These are phyloP conservation scores for Pestalotiopsis sp. DNA, from an alignment of 2,329 filamentous ascomycete genomes.

Conservation along the genomic window DNA sequence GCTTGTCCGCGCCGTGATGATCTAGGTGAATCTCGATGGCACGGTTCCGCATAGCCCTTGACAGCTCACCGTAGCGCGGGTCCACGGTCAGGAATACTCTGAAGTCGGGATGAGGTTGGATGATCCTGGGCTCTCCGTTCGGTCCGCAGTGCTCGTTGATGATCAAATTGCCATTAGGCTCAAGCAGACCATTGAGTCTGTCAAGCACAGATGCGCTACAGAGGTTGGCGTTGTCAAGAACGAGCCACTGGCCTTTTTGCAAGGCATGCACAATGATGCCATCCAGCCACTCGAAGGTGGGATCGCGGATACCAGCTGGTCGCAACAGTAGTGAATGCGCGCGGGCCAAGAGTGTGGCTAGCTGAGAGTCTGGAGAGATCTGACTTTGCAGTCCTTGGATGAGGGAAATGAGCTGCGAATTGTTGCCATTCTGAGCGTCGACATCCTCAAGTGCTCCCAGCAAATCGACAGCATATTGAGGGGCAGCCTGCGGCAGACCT, in stretches of 20 bases:
- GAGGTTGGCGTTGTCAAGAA: constrained; percentile 96
- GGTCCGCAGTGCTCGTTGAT: constrained; percentile 91
- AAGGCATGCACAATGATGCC: constrained; percentile 88
- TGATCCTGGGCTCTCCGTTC: constrained; percentile 77
- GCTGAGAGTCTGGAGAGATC: constrained; percentile 45
- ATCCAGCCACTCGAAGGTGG: constrained; percentile 94
- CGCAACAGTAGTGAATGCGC: constrained; percentile 53
- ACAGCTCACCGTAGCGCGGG: constrained; percentile 88
- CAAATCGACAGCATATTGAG: constrained; percentile 50
- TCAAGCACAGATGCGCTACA: constrained; percentile 95
- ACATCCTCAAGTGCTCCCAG: constrained; percentile 51
- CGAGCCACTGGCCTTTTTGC: constrained; percentile 84
- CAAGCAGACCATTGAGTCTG: constrained; percentile 89
- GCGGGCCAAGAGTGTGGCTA: constrained; percentile 50
- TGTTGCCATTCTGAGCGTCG: constrained; percentile 38
- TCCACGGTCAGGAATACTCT: constrained; percentile 94
- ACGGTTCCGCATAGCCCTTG: constrained; percentile 94
- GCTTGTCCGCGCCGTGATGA: constrained; percentile 36
- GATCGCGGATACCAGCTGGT: constrained; percentile 65
- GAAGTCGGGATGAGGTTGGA: constrained; percentile 84
- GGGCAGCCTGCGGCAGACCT: constrained; percentile 48
- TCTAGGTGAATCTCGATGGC: constrained; percentile 86
- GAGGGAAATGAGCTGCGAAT: constrained; percentile 39
- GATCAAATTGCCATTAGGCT: constrained; percentile 83
- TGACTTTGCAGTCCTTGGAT: constrained; percentile 43